Percentiles rank a stretch among this genome's conserved stretches.
Evolutionary conservation across 257 asterid genomes (phyloP).

Genomic region (Penstemon barbatus): DNA sequence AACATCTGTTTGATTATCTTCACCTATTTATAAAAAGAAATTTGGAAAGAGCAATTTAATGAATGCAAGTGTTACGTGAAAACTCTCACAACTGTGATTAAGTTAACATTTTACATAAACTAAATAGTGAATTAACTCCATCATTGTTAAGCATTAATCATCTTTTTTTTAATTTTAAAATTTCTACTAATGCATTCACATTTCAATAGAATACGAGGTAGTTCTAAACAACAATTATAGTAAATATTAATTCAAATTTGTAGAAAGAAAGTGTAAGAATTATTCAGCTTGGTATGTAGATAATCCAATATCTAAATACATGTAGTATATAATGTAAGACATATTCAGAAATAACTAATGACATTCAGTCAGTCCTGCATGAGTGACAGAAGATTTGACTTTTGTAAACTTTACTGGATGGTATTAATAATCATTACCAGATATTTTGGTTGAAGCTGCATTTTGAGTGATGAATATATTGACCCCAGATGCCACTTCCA

Average conservation of each 20-base stretch:
- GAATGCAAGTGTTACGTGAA: neutral
- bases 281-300: neutral
- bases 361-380: neutral
- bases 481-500: slow-evolving; percentile 82
- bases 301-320: too few relatives aligned
- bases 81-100: neutral
- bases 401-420: neutral
- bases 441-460: slow-evolving; percentile 39
- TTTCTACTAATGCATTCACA: neutral
- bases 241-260: neutral
- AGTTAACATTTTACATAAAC: neutral
- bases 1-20: slow-evolving; percentile 33
- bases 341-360: neutral
- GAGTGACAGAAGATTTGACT: neutral
- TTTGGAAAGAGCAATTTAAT: slow-evolving; percentile 14
- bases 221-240: neutral
- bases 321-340: neutral
- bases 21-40: slow-evolving; percentile 30
- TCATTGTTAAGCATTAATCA: neutral
- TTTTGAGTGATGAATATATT: slow-evolving; percentile 58
- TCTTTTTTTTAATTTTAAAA: neutral
- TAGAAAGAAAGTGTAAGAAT: neutral
- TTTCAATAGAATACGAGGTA: neutral
- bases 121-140: neutral
- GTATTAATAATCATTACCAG: slow-evolving; percentile 46